These are phyloP conservation scores for Helichrysum umbraculigerum DNA, from an alignment of 129 eudicot species.

Conservation along the genomic window DNA sequence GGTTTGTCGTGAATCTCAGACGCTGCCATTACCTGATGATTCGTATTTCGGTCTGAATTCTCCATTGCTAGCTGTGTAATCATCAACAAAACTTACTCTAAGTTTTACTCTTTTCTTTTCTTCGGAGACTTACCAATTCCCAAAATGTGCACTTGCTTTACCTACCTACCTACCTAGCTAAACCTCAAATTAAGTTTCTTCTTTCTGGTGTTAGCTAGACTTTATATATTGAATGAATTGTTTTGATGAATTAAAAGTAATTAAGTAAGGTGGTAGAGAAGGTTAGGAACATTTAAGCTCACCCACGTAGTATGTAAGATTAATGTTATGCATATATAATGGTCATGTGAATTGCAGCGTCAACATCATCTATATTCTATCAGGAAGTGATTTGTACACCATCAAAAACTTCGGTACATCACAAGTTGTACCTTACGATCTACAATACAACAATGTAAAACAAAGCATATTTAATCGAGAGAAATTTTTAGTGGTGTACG, in stretches of 20 bases:
- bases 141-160: constrained; percentile 17
- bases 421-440: no score
- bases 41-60: constrained; percentile 7
- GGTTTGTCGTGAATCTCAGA: constrained; percentile 2
- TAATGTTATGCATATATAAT: neutral
- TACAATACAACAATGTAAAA: no score
- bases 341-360: no score
- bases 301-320: constrained; percentile 2
- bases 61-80: neutral
- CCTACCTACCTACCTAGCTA: neutral
- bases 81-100: neutral
- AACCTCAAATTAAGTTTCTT: constrained; percentile 14
- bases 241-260: neutral
- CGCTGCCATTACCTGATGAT: neutral
- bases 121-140: neutral
- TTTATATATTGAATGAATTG: neutral
- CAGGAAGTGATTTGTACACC: no score
- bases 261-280: constrained; percentile 26
- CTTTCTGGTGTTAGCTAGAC: constrained; percentile 5
- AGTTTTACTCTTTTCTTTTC: neutral
- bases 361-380: no score
- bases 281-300: constrained; percentile 29
- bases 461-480: no score
- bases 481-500: no score
- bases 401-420: no score